Evolutionary conservation across 2,329 filamentous ascomycete species (phyloP).

Genomic region (Calonectria pseudoturangicola): DNA sequence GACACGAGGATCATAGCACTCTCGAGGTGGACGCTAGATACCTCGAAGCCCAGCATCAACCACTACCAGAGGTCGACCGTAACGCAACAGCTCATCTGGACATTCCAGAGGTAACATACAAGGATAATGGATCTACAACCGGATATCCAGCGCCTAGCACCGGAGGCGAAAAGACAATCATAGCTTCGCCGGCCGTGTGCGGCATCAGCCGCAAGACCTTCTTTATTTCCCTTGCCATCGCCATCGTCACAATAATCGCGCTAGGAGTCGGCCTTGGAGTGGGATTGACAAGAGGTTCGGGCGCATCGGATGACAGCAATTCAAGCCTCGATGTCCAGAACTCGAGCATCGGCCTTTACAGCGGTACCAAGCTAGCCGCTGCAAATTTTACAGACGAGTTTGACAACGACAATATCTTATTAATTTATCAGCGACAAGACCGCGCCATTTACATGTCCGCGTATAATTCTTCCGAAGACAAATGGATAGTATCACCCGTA

Average conservation of each 20-base stretch:
- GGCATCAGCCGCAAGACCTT: slow-evolving; percentile 3
- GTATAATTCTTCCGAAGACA: slow-evolving; percentile 29
- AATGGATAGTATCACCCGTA: slow-evolving; percentile 37
- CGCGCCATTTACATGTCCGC: slow-evolving; percentile 37
- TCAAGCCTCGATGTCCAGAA: background rate
- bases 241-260: background rate
- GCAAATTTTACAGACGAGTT: slow-evolving; percentile 37
- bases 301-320: background rate
- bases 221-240: background rate
- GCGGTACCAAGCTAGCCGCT: slow-evolving; percentile 31
- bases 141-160: background rate
- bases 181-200: background rate
- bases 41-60: background rate
- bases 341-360: background rate
- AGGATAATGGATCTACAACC: background rate
- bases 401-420: slow-evolving; percentile 20
- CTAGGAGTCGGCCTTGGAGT: background rate
- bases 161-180: background rate
- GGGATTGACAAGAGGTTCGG: background rate
- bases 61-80: slow-evolving; percentile 1
- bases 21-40: background rate
- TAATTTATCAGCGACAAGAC: slow-evolving; percentile 26
- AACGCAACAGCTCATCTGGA: slow-evolving; percentile 6
- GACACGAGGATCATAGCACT: slow-evolving; percentile 2
- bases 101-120: background rate